A percentile compares a stretch with the other conserved stretches of the same genome.
Evolutionary conservation across 1,139 yeast genomes (phyloP).

Genomic region (Diutina scorzettiae): DNA sequence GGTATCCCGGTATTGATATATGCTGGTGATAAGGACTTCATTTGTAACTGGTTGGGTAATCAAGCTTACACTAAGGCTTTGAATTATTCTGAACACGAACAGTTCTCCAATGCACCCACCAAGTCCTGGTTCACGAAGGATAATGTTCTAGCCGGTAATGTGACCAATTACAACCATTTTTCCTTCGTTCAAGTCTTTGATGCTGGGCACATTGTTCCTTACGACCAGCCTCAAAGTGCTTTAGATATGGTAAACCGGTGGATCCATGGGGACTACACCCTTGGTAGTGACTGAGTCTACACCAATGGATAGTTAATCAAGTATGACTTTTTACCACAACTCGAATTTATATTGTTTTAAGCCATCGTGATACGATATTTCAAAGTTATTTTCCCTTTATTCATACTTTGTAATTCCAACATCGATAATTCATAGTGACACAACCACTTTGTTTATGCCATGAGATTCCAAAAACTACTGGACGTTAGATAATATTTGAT

Average conservation of each 20-base stretch:
- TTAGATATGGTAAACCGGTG: conserved; percentile 73
- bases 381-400: too few relatives aligned
- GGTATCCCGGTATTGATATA: conserved; percentile 62
- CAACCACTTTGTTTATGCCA: too few relatives aligned
- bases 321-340: too few relatives aligned
- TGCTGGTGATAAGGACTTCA: conserved; percentile 81
- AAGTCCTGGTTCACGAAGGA: background rate
- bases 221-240: conserved; percentile 65
- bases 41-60: conserved; percentile 82
- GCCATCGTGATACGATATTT: too few relatives aligned
- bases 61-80: conserved; percentile 65
- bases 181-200: conserved; percentile 52
- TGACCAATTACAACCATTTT: conserved; percentile 40
- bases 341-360: too few relatives aligned
- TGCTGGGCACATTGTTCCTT: conserved; percentile 79
- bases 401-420: too few relatives aligned
- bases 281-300: too few relatives aligned
- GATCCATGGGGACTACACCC: conserved; percentile 41
- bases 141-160: conserved; percentile 36
- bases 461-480: too few relatives aligned
- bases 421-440: too few relatives aligned
- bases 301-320: too few relatives aligned
- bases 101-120: conserved; percentile 22
- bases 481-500: too few relatives aligned
- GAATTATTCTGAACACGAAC: conserved; percentile 51